Base-by-base conservation (phyloP, 2,329 filamentous ascomycete species). In the Microascus cirrosus region DNA sequence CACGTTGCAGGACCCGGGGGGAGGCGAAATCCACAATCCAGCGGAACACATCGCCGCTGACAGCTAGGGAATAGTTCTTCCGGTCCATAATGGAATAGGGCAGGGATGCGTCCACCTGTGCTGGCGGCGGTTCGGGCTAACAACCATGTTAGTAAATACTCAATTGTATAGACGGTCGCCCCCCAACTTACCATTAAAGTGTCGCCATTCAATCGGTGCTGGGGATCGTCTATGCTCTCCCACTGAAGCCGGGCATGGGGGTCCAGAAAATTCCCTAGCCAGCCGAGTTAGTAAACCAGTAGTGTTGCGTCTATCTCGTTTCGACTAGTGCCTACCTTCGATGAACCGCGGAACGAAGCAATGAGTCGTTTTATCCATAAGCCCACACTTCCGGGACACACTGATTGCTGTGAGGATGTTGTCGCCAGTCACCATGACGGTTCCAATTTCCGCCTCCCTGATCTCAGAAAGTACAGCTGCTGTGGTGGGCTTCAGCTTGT, bases 381-480 rank as follows among this genome's bases (percentile, higher is more conserved):
- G 76, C 50, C 86, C 82, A 69, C 92, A 96, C 67, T 97, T 92
- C 65, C 92, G 82, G 3, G 91, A 93, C 58, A 99, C 94, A 65
- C 92, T 96, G 67, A 99, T 92, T 24, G 94, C 94, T 11, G 94
- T 99, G 58, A 97, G 74, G 61, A 97, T 97, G 64, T 99, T 99
- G 75, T 99, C 94, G 34, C 94, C 94, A 0, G 94, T 99, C 61
- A 95, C 95, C 94, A 99, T 99, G 56, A 96, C 85, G 32, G 88
- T 87, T 39, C 90, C 84, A 63, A 99, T 96, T 58, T 88, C 88
- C 8, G 95, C 93, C 56, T 86, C 78, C 35, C 83, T 80, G 2
- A 99, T 79, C 71, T 97, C 92, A 58, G 87, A 81, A 28, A 99
- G 83, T 36, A 96, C 88, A 1, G 80, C 81, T 1, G 89, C 81